Base-by-base conservation (phyloP, 106 monocot species). In the Posidonia australis region DNA sequence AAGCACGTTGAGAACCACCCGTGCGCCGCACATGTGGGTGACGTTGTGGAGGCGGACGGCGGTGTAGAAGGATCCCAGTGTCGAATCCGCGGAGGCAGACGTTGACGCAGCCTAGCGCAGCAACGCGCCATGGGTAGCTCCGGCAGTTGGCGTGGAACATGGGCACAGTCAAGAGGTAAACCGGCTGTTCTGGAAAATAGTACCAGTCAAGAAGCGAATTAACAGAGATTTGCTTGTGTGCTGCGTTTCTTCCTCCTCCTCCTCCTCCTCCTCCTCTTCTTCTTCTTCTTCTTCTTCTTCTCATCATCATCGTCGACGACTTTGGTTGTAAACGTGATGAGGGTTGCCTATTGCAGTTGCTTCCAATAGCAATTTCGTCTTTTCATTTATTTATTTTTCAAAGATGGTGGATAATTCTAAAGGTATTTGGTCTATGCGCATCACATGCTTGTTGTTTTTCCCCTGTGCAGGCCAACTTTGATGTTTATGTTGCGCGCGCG, bases 61-160 rank as follows among this genome's bases (percentile, higher is more conserved):
- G 18, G 59, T 23, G 70, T 59, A 85, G 25, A n/a, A 92, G 68
- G 36, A 53, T 21, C 0, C 30, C 71, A 5, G 82, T 85, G 28
- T 80, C 83, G 51, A 85, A 71, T 48, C 73, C 67, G 56, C 92
- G 82, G 47, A 92, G 82, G 82, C 88, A 92, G 68, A 92, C 32
- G 77, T 92, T 92, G 66, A 82, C 80, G 69, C 85, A 88, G 22
- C 85, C 92, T 5, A 51, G 44, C 41, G 82, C 88, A 4, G 88
- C 88, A n/a, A 92, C 46, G 17, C 80, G 88, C 80, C 82, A 85
- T 0, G 88, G 72, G 74, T 72, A 88, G 77, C 80, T 73, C 92
- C 92, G 88, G 17, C 88, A 84, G 67, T 92, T 92, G 69, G 77
- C 67, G 75, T 92, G 92, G 78, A 88, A 92, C 84, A 92, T 88